These are phyloP conservation scores for Fremontodendron californicum DNA, from an alignment of 345 rosid genomes.

Conservation along the genomic window DNA sequence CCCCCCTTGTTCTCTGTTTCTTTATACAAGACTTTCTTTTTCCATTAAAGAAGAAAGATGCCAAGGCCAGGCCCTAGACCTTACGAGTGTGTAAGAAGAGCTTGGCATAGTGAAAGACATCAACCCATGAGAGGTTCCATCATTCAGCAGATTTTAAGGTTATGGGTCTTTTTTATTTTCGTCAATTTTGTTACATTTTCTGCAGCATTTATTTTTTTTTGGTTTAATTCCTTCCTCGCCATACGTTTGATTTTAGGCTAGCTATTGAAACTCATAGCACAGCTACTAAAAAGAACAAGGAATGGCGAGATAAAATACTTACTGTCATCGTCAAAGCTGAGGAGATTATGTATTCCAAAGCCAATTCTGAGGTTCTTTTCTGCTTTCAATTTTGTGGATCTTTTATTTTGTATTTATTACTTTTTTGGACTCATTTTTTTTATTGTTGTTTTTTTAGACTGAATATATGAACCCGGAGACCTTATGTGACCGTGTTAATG, in stretches of 20 bases:
- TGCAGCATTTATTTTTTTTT: background rate
- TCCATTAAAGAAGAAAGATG: slow-evolving; percentile 41
- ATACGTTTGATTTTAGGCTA: slow-evolving; percentile 50
- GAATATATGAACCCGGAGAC: slow-evolving; percentile 76
- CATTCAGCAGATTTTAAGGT: slow-evolving; percentile 94
- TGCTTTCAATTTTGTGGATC: slow-evolving; percentile 16
- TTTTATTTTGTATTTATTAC: slow-evolving; percentile 18
- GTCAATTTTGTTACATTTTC: slow-evolving; percentile 6
- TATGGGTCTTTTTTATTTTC: slow-evolving; percentile 23
- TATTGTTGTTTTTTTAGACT: slow-evolving; percentile 38
- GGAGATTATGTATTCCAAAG: slow-evolving; percentile 97
- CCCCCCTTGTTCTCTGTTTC: background rate
- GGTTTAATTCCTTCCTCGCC: slow-evolving; percentile 19
- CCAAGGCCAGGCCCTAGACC: slow-evolving; percentile 93
- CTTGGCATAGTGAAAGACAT: slow-evolving; percentile 97
- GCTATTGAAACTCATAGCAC: slow-evolving; percentile 56
- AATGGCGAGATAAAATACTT: slow-evolving; percentile 90
- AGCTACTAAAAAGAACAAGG: slow-evolving; percentile 72
- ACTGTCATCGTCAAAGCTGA: slow-evolving; percentile 76
- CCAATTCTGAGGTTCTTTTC: slow-evolving; percentile 79
- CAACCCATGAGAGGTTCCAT: slow-evolving; percentile 81
- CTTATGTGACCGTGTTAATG: slow-evolving; percentile 85
- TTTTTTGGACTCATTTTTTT: background rate
- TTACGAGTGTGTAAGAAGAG: slow-evolving; percentile 89
- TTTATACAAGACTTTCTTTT: background rate